Evolutionary conservation across 1,284 basidiomycete genomes (phyloP), one percentile per base, ranked within the genome.

Genomic region (Singerocomus inundabilis): DNA sequence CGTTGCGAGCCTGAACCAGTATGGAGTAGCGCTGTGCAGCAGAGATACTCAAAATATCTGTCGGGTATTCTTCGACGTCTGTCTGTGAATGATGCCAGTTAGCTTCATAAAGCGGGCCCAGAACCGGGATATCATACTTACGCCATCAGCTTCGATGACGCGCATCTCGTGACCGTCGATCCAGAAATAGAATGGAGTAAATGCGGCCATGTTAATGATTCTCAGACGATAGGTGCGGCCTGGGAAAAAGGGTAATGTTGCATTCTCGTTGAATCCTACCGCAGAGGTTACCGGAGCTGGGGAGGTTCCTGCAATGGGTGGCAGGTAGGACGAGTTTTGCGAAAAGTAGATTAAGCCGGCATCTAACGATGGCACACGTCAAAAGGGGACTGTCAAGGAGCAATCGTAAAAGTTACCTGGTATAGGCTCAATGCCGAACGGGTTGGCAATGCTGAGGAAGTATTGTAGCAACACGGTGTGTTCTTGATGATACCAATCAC

Each of bases 1-100:
- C 90, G 68, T 94, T 93, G 49, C 88, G 82, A 10, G 96, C 93
- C 18, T 85, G 88, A 43, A 98, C 91, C 41, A 98, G 82, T 44
- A 98, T 74, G 0, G 92, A 94, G 71, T 95, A 97, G n/a, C 95
- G 84, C 69, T 98, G 95, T 0, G 94, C 94, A 40, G 89, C 91
- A 6, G 90, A 78, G 51, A 97, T 55, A 36, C 82, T 78, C 45
- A 98, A 60, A 30, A 85, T 66, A 61, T 91, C 85, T 51, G 85
- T 82, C 0, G 82, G 76, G 47, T 75, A 86, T 53, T 85, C 84
- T 61, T 88, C 76, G 3, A 85, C 76, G 68, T 97, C 94, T 5
- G 85, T 87, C 82, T 88, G 49, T 9, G 29, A n/a, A 35, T 34
- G 10, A 18, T 30, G 26, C 1, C n/a, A 7, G 33, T 57, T n/a